These are phyloP conservation scores for Melampsora americana DNA, from an alignment of 1,284 basidiomycete species.

Conservation along the genomic window DNA sequence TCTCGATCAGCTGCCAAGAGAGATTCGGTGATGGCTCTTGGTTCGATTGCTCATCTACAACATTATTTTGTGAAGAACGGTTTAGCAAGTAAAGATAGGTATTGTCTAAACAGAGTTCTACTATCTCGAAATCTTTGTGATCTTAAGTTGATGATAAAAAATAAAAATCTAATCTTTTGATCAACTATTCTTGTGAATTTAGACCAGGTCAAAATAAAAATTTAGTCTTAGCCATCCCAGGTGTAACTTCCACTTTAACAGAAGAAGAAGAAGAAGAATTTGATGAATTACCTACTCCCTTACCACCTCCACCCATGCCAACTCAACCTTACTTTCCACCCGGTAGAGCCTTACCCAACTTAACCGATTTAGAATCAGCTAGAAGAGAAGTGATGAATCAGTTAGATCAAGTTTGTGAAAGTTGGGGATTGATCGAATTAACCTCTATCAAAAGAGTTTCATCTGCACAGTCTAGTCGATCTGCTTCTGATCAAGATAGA, in stretches of 20 bases:
- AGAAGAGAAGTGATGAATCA: conserved; percentile 38
- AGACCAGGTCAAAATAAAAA: conserved; percentile 21
- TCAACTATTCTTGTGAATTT: no score
- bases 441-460: conserved; percentile 24
- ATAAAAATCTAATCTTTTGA: neutral
- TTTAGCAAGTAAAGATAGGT: conserved; percentile 28
- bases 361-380: conserved; percentile 36
- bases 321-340: conserved; percentile 28
- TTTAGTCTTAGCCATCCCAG: conserved; percentile 25
- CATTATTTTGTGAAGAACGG: conserved; percentile 55
- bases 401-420: conserved; percentile 30
- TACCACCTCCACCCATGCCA: conserved; percentile 23
- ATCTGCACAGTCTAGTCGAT: conserved; percentile 17
- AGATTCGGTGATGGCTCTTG: conserved; percentile 77
- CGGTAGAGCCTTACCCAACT: conserved; percentile 28
- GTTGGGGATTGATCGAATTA: conserved; percentile 36
- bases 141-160: no score
- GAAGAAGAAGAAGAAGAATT: conserved; percentile 26
- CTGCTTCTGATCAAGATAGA: conserved; percentile 1
- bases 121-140: neutral
- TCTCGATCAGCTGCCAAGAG: conserved; percentile 77
- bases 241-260: neutral
- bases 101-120: neutral
- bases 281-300: conserved; percentile 23
- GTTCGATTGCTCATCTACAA: conserved; percentile 80